phyloP scores from a whole-genome alignment of 805 yeast genomes.

The Candida piceae region DNA sequence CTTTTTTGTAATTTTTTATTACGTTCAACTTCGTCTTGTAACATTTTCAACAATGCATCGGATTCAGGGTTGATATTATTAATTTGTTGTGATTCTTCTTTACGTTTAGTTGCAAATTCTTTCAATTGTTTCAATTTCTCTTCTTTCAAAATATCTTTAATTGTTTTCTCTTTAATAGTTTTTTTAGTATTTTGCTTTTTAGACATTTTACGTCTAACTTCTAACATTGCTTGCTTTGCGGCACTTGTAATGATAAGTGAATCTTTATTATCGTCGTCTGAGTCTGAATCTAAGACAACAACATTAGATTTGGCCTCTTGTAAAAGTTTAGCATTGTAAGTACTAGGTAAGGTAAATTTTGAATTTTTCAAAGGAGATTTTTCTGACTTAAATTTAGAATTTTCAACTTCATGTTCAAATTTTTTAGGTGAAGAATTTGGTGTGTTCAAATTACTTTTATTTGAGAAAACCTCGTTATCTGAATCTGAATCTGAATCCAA shows the following conservation, averaged over 20 bases:
- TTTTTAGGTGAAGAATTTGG: constrained; percentile 19
- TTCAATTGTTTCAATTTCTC: constrained; percentile 14
- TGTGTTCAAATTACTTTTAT: constrained; percentile 8
- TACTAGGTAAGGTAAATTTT: neutral
- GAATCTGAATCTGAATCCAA: constrained; percentile 3
- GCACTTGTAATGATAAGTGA: constrained; percentile 6
- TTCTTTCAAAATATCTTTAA: constrained; percentile 13
- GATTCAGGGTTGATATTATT: constrained; percentile 6
- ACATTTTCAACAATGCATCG: constrained; percentile 18
- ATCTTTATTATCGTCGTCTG: constrained; percentile 13
- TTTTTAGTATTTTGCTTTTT: constrained; percentile 5
- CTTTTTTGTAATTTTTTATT: constrained; percentile 10
- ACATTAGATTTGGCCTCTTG: constrained; percentile 1
- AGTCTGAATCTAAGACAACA: constrained; percentile 9
- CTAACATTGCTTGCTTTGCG: constrained; percentile 13
- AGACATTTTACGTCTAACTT: constrained; percentile 11
- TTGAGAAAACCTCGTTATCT: neutral
- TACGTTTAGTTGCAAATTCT: constrained; percentile 8
- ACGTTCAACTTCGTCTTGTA: constrained; percentile 20
- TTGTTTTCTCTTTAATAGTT: constrained; percentile 6
- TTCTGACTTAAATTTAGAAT: neutral
- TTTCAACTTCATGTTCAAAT: constrained; percentile 1
- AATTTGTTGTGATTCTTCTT: constrained; percentile 7
- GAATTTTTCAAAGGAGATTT: too few relatives aligned
- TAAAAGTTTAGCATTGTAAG: constrained; percentile 1